phyloP scores from a whole-genome alignment of 2,329 filamentous ascomycete species.

The Scorias spongiosa region DNA sequence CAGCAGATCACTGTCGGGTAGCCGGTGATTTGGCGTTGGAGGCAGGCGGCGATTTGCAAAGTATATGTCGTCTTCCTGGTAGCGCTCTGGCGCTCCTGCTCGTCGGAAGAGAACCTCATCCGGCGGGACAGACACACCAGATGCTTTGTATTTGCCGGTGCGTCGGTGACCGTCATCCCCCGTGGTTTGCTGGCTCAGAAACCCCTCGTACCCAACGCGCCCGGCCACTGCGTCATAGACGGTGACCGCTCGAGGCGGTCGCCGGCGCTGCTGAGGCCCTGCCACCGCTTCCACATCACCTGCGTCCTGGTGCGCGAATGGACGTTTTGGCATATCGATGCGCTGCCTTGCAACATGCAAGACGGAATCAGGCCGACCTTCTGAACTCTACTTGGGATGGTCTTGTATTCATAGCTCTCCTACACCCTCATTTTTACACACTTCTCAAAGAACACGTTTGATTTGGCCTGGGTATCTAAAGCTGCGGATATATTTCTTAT shows the following conservation, averaged over 20 bases:
- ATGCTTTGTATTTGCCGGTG: conserved; percentile 10
- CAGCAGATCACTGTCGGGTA: conserved; percentile 56
- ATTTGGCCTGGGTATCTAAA: too few relatives aligned
- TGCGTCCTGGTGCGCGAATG: conserved; percentile 1
- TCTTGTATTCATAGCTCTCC: too few relatives aligned
- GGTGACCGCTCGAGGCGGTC: conserved; percentile 21
- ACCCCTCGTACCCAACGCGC: conserved; percentile 31
- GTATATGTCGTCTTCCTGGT: conserved; percentile 58
- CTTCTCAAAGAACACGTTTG: too few relatives aligned
- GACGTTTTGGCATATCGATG: too few relatives aligned
- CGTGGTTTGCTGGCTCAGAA: conserved; percentile 15
- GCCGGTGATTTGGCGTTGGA: conserved; percentile 24
- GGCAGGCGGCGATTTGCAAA: conserved; percentile 45
- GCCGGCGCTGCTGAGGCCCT: too few relatives aligned
- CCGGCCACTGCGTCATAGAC: conserved; percentile 60
- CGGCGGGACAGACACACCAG: conserved; percentile 37
- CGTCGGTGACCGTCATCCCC: conserved; percentile 13
- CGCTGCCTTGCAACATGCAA: too few relatives aligned
- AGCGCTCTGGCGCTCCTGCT: conserved; percentile 48
- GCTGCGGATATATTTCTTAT: too few relatives aligned
- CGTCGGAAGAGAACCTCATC: conserved; percentile 58
- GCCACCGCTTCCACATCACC: not conserved
- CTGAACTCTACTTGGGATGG: too few relatives aligned
- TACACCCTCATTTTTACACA: too few relatives aligned
- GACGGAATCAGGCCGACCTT: too few relatives aligned